Percentiles rank a stretch among this genome's conserved stretches.
Conservation (phyloP, 169 alveolate species). For the Plasmodium reichenowi region DNA sequence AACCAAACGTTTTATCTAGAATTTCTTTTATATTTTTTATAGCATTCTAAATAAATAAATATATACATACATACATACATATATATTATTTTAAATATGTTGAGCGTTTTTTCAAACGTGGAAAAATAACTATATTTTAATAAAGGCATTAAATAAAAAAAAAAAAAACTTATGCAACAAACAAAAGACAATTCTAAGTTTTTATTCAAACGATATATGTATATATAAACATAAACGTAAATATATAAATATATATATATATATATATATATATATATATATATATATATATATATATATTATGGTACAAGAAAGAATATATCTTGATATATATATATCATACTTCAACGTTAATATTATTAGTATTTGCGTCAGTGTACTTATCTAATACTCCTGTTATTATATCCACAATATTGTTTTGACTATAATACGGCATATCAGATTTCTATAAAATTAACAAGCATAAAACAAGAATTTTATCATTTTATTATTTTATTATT, state of each 20-base stretch:
- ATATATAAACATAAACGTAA: too few species aligned
- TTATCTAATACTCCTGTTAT: constrained; percentile 73
- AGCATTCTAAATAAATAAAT: constrained; percentile 49
- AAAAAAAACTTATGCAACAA: too few species aligned
- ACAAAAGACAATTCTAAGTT: too few species aligned
- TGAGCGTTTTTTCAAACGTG: background rate
- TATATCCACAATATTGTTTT: constrained; percentile 64
- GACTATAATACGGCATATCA: constrained; percentile 64
- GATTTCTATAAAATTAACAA: constrained; percentile 29
- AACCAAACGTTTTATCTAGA: constrained; percentile 71
- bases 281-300: too few species aligned
- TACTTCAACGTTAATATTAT: constrained; percentile 71
- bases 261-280: too few species aligned
- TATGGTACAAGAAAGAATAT: too few species aligned
- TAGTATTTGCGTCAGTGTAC: constrained; percentile 70
- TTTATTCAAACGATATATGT: too few species aligned
- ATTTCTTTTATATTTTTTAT: constrained; percentile 75
- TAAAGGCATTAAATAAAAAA: too few species aligned
- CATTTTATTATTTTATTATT: too few species aligned
- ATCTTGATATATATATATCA: background rate
- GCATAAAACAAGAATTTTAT: too few species aligned
- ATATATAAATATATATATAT: too few species aligned
- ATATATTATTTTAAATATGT: background rate
- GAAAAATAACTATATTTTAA: background rate
- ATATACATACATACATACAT: background rate